Base-by-base conservation (phyloP, 192 early-diverging fungal genomes). In the Phycomyces nitens region DNA sequence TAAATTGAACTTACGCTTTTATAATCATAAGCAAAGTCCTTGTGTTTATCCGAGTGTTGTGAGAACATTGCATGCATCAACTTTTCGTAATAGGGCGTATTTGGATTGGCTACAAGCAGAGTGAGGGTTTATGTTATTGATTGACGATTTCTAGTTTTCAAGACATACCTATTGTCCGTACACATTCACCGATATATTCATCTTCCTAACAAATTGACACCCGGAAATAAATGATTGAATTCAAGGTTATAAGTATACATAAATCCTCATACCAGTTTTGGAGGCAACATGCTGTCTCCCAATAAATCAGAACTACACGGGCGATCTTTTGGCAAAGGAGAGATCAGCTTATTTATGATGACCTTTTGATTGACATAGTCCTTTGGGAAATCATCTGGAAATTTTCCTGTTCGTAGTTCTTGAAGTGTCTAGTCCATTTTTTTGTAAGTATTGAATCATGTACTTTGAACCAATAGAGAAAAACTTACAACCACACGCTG, bases 1-100 rank as follows among this genome's bases (percentile, higher is more conserved):
- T n/a, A n/a, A n/a, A n/a, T n/a, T n/a, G n/a, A 49, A 62, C 73
- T 72, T 10, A 65, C 79, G 0, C 85, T 73, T 27, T 84, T 85
- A 67, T 86, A 93, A 56, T 98, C 96, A 65, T 90, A 97, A 3
- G 92, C 90, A 67, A 91, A 89, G 56, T 95, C 96, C 59, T 93
- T 94, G 71, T 91, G 90, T 59, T 82, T 81, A 77, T 93, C 90
- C 0, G 87, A 75, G 11, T 79, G 73, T 60, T 89, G 90, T 0
- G 81, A 80, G 66, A 95, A 97, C 55, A 98, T 72, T 3, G 92
- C 81, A 4, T 81, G 79, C 75, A 98, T 84, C 18, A 98, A 80
- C 39, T 85, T 78, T 20, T 84, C 77, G 61, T 93, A 95, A 71
- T 97, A 91, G 3, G 89, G 84, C 34, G 93, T 89, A 67, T 94